Evolutionary conservation across 352 stramenopile species (phyloP).

Genomic region (Thraustochytrium striatum): DNA sequence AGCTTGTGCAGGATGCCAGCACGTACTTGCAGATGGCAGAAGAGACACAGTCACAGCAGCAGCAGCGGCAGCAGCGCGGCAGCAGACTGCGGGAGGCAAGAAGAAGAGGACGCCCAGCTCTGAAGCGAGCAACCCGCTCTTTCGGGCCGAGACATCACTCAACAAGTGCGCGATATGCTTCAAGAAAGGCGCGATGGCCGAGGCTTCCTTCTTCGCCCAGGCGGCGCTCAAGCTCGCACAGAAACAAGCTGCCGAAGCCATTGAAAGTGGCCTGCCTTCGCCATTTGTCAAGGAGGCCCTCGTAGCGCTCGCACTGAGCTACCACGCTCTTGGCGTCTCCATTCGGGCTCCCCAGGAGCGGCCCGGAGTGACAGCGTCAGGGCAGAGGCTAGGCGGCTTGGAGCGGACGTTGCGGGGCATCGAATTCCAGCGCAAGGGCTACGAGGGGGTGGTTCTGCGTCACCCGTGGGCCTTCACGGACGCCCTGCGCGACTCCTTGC

Average conservation of each 20-base stretch:
- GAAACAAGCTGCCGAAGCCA: background rate
- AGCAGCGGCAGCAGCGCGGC: too few species aligned
- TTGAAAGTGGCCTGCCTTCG: background rate
- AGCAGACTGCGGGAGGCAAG: too few species aligned
- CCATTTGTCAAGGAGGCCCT: background rate
- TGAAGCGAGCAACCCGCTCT: background rate
- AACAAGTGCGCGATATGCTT: background rate
- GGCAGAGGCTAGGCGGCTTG: too few species aligned
- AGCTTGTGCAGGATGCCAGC: background rate
- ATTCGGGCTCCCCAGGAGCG: too few species aligned
- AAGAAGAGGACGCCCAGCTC: background rate
- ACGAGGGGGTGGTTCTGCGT: too few species aligned
- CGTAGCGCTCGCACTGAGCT: background rate
- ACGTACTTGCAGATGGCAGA: background rate
- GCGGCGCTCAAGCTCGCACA: background rate
- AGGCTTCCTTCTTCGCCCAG: background rate
- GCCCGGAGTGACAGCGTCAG: too few species aligned
- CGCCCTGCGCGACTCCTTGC: too few species aligned
- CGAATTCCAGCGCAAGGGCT: too few species aligned
- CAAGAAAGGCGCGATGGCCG: background rate
- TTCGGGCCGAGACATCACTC: background rate
- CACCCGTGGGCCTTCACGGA: too few species aligned
- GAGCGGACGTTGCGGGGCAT: too few species aligned
- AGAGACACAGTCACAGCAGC: background rate
- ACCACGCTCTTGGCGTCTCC: background rate